These are phyloP conservation scores for Rhodotorula glutinis DNA, from an alignment of 1,284 basidiomycete genomes.

Conservation along the genomic window DNA sequence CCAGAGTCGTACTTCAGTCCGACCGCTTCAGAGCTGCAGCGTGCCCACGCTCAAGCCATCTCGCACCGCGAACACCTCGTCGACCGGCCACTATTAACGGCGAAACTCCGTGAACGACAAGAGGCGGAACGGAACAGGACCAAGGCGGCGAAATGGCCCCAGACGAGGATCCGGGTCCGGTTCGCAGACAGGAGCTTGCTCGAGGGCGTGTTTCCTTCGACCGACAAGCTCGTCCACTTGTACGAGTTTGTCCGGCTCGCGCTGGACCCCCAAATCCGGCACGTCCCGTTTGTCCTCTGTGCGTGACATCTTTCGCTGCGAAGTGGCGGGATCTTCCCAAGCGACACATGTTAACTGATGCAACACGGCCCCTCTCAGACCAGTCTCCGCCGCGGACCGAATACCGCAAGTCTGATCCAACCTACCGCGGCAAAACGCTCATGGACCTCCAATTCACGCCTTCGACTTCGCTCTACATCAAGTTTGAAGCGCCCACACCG, in stretches of 20 bases:
- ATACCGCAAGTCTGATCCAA: conserved; percentile 69
- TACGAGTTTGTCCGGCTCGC: conserved; percentile 77
- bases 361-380: too few relatives aligned
- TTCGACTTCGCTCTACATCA: conserved; percentile 68
- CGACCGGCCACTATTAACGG: conserved; percentile 72
- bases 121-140: conserved; percentile 52
- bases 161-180: conserved; percentile 76
- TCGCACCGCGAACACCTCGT: conserved; percentile 64
- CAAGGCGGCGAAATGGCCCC: conserved; percentile 66
- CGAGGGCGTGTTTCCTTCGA: conserved; percentile 72
- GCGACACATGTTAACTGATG: too few relatives aligned
- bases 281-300: conserved; percentile 78
- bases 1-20: conserved; percentile 73
- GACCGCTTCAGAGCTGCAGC: conserved; percentile 67
- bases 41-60: conserved; percentile 61
- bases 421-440: conserved; percentile 64
- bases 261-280: conserved; percentile 66
- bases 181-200: conserved; percentile 77
- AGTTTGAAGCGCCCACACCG: conserved; percentile 57
- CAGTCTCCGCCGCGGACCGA: conserved; percentile 77
- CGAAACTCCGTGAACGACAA: conserved; percentile 63
- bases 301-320: too few relatives aligned
- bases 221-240: conserved; percentile 69
- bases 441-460: conserved; percentile 71
- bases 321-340: too few relatives aligned